Conservation (phyloP, 2,329 filamentous ascomycete genomes). For the Colletotrichum destructivum region DNA sequence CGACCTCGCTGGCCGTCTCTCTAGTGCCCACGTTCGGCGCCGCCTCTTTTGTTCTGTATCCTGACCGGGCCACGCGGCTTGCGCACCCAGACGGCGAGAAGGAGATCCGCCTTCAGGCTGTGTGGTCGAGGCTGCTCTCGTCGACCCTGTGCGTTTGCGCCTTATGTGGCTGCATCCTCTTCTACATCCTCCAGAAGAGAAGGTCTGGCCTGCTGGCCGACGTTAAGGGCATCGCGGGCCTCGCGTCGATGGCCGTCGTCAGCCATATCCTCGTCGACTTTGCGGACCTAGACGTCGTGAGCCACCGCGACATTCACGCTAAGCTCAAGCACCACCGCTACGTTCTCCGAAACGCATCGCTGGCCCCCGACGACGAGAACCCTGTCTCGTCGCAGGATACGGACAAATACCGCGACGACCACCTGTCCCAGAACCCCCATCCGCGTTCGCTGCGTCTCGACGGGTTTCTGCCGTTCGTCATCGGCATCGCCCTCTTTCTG, state of each 20-base stretch:
- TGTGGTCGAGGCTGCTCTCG: slow-evolving; percentile 75
- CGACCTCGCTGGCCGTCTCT: slow-evolving; percentile 76
- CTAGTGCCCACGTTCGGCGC: slow-evolving; percentile 79
- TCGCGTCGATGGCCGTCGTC: slow-evolving; percentile 82
- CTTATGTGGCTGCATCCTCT: slow-evolving; percentile 68
- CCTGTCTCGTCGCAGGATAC: slow-evolving; percentile 57
- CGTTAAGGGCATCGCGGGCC: slow-evolving; percentile 80
- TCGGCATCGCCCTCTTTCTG: slow-evolving; percentile 69
- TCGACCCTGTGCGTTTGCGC: slow-evolving; percentile 71
- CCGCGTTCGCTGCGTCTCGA: slow-evolving; percentile 76
- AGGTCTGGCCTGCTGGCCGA: slow-evolving; percentile 78
- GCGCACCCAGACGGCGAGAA: slow-evolving; percentile 62
- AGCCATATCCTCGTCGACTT: slow-evolving; percentile 83
- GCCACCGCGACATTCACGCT: slow-evolving; percentile 76
- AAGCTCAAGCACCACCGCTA: slow-evolving; percentile 78
- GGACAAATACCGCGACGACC: slow-evolving; percentile 64
- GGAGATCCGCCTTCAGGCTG: slow-evolving; percentile 67
- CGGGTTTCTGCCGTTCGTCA: slow-evolving; percentile 74
- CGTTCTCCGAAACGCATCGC: slow-evolving; percentile 77
- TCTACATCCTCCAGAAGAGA: slow-evolving; percentile 73
- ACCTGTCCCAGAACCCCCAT: slow-evolving; percentile 74
- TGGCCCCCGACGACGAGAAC: slow-evolving; percentile 74
- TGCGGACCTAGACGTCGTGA: slow-evolving; percentile 78
- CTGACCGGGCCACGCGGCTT: slow-evolving; percentile 63
- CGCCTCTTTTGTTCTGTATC: slow-evolving; percentile 71